Evolutionary conservation across 2,329 filamentous ascomycete species (phyloP), one percentile per base, ranked within the genome.

Genomic region (Aureobasidium sp.): DNA sequence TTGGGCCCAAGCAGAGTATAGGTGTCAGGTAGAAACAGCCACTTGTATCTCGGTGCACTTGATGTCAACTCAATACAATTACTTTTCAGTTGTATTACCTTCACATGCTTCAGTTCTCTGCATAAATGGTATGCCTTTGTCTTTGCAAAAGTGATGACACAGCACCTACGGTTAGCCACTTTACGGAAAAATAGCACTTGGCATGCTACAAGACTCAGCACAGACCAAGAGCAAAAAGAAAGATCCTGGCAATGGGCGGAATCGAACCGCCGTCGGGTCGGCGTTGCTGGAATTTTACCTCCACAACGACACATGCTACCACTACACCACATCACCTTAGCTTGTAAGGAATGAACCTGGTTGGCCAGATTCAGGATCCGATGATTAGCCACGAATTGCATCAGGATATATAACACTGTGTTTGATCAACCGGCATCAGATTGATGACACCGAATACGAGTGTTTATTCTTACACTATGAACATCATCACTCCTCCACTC

Each of bases 221-320:
- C 5, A 31, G 20, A 49, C 47, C 25, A 37, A 51, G 11, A 7
- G 15, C 31, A 59, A 60, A 49, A 51, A 42, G 14, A 49, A 49
- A 49, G 57, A 60, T 60, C 57, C 61, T 63, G 61, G 61, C 61
- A 45, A 57, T 57, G 51, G 52, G 55, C 61, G 61, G 61, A 63
- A 63, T 63, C 61, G 61, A 63, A 63, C 61, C 61, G 61, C 61
- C 52, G 61, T 63, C 61, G 61, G 58, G 61, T 51, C 61, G 53
- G 61, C 25, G 53, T 45, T 63, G 53, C 39, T 58, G 55, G 36
- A 41, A 20, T 47, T 47, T 45, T 39, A 55, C 37, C 51, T 41
- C 57, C 57, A 60, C 57, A 60, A 60, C 44, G 57, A 37, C 57
- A 36, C 45, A 60, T 60, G 57, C 57, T 60, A 60, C 57, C 57